Conservation (phyloP, 1,139 yeast species). For the Pichia norvegensis region DNA sequence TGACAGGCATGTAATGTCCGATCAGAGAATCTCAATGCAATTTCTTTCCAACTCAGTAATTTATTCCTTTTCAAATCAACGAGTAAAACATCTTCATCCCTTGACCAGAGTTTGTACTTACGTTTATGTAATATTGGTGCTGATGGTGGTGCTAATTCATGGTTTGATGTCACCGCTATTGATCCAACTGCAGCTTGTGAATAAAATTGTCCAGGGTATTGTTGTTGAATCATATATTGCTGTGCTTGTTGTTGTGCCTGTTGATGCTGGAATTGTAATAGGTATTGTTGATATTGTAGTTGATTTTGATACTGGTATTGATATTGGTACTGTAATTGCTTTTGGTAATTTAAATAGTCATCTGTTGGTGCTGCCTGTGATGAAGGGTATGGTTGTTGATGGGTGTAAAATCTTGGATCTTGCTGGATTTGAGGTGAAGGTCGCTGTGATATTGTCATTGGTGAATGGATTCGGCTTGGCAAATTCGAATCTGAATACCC, state of each 20-base stretch:
- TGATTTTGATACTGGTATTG: conserved; percentile 1
- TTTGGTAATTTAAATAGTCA: background rate
- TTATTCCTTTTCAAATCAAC: conserved; percentile 10
- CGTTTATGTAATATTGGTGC: conserved; percentile 6
- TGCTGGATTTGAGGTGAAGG: background rate
- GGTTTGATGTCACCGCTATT: background rate
- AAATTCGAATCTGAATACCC: background rate
- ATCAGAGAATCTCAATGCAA: conserved; percentile 12
- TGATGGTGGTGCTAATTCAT: background rate
- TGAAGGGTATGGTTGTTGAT: background rate
- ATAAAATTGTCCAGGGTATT: background rate
- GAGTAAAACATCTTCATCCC: conserved; percentile 13
- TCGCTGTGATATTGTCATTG: background rate
- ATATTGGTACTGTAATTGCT: background rate
- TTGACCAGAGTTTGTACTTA: conserved; percentile 17
- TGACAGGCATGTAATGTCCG: conserved; percentile 18
- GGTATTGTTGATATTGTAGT: background rate
- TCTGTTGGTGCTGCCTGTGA: background rate
- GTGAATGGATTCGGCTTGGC: background rate
- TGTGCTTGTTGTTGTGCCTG: background rate
- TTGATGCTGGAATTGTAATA: background rate
- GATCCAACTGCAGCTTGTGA: background rate
- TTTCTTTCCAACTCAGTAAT: conserved; percentile 15
- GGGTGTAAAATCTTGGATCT: background rate
- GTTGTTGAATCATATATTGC: background rate